Evolutionary conservation across 139 green algal species (phyloP), one percentile per base, ranked within the genome.

Genomic region (Ettlia oleoabundans): DNA sequence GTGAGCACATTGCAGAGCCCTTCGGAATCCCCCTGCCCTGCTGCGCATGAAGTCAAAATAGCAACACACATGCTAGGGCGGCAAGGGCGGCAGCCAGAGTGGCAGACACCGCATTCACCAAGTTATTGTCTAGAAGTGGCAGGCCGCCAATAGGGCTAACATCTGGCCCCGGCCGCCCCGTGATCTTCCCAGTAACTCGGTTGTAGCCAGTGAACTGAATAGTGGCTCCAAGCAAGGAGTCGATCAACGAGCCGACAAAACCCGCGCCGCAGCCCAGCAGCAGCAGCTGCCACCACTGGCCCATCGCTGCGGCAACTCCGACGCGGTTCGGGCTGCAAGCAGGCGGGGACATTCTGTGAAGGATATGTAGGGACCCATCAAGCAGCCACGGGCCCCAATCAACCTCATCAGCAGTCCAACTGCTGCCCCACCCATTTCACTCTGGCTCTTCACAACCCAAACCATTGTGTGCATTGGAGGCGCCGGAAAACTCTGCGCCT

Each of bases 221-320:
- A 0, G 95, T 98, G 24, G 97, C 97, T 1, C 97, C 97, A 32
- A 99, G 88, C 6, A 98, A 18, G 0, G 93, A 98, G 84, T 99
- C 97, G 4, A 99, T 43, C 38, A 99, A 61, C 3, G 92, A 97
- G 2, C 94, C 94, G 6, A 93, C 21, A 32, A 99, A 71, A 10
- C 96, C 96, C 10, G 89, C 94, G 13, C 89, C 76, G 4, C 96
- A 42, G 30, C 94, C 84, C 78, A 65, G 73, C 32, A 32, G 67
- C 83, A 37, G 69, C 76, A 72, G 75, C 62, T 35, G 66, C 38
- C 52, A 76, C 47, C n/a, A 79, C 78, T 87, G 83, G 77, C 65
- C 37, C 43, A 42, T 32, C 38, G 51, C 35, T 9, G n/a, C n/a
- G 18, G 47, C 78, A 30, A 58, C 53, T 15, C n/a, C n/a, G n/a